A percentile compares a stretch with the other conserved stretches of the same genome.
Conservation (phyloP, 495 filamentous ascomycete species). For the Massariosphaeria phaeospora region DNA sequence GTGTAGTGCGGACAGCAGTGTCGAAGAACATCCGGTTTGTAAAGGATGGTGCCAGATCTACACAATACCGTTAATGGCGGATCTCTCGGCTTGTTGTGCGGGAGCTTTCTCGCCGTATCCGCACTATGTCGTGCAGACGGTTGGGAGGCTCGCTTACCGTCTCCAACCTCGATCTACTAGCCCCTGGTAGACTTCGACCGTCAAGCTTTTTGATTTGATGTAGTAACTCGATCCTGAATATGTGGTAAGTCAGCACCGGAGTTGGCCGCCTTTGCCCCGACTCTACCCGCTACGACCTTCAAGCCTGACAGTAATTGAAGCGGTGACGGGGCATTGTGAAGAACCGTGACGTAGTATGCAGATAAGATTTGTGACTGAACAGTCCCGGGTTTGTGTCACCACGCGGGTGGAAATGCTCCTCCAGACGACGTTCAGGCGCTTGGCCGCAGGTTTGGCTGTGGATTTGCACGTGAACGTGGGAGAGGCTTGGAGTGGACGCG, state of each 20-base stretch:
- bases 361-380: not conserved
- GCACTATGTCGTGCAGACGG: not conserved
- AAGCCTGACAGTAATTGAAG: no score
- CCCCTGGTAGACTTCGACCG: conserved; percentile 67
- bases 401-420: not conserved
- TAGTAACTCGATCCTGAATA: conserved; percentile 77
- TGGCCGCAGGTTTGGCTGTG: not conserved
- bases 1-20: conserved; percentile 97
- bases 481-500: no score
- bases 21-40: conserved; percentile 76
- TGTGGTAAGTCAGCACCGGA: no score
- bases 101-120: no score
- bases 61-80: no score
- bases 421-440: conserved; percentile 1
- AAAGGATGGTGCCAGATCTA: conserved; percentile 72
- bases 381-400: not conserved
- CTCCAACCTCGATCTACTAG: conserved; percentile 88
- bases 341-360: conserved; percentile 4
- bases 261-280: no score
- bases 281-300: no score
- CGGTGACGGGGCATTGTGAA: no score
- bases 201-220: conserved; percentile 62
- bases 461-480: conserved; percentile 8
- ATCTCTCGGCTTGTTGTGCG: no score
- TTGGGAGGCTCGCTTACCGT: conserved; percentile 51